phyloP scores from a whole-genome alignment of 352 stramenopile species.

The Pythium grandisporangium region DNA sequence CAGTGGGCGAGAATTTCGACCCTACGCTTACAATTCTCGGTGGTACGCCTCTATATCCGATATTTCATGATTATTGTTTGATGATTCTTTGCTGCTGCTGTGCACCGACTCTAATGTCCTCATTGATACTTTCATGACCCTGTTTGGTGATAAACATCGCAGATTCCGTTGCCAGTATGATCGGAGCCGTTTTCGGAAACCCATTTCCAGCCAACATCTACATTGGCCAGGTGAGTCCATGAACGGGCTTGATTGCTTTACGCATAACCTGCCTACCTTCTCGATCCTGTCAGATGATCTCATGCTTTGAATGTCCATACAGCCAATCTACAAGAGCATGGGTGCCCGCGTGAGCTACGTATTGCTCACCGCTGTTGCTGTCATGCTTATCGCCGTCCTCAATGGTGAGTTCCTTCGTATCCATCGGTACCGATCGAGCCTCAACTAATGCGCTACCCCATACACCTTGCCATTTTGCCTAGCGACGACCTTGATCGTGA shows the following conservation, averaged over 20 bases:
- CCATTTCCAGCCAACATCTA: conserved; percentile 33
- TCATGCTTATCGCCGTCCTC: conserved; percentile 19
- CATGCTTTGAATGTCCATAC: not conserved
- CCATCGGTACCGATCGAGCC: no score
- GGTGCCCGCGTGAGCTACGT: conserved; percentile 25
- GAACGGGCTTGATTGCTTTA: not conserved
- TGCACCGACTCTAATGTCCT: not conserved
- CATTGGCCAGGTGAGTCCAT: conserved; percentile 20
- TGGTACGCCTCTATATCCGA: conserved; percentile 11
- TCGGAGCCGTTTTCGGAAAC: conserved; percentile 26
- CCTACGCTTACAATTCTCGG: conserved; percentile 18
- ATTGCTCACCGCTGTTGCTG: conserved; percentile 16
- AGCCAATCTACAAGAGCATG: conserved; percentile 41
- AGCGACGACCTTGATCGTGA: conserved; percentile 22
- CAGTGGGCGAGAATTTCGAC: conserved; percentile 32
- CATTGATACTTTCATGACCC: conserved; percentile 1
- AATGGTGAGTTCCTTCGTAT: conserved; percentile 13
- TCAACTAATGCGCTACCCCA: no score
- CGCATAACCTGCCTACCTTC: no score
- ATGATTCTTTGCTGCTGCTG: not conserved
- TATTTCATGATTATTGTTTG: not conserved
- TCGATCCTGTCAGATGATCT: no score
- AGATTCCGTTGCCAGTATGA: conserved; percentile 26
- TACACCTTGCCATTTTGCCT: no score
- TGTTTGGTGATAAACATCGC: no score